Conservation (phyloP, 306 rosid genomes). For the Oxytropis ochrocephala region DNA sequence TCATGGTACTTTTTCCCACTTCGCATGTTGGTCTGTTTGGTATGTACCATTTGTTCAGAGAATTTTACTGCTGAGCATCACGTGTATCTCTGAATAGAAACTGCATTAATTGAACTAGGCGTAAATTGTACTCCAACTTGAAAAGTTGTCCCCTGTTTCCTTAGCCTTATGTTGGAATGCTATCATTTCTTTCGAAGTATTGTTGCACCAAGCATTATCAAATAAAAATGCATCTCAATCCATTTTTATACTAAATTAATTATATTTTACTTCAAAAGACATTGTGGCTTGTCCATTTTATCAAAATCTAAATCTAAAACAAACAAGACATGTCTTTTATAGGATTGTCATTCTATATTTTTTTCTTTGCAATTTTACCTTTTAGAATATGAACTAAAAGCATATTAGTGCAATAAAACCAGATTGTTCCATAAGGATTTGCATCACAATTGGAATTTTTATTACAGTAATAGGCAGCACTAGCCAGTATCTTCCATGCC, state of each 20-base stretch:
- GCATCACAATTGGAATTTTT: slow-evolving; percentile 1
- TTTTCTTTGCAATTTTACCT: too few relatives aligned
- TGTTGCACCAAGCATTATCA: background rate
- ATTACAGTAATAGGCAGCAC: background rate
- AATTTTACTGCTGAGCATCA: background rate
- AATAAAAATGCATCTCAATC: too few relatives aligned
- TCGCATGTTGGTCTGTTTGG: background rate
- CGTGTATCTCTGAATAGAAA: background rate
- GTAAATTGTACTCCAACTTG: background rate
- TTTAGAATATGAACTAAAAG: background rate
- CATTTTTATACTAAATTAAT: too few relatives aligned
- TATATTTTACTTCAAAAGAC: too few relatives aligned
- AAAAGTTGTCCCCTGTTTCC: background rate
- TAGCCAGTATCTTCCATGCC: background rate
- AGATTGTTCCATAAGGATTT: background rate
- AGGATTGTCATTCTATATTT: too few relatives aligned
- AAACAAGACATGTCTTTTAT: too few relatives aligned
- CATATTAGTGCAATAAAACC: background rate
- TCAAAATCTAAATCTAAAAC: too few relatives aligned
- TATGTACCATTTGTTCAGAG: background rate
- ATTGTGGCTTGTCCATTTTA: background rate
- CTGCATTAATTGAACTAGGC: background rate
- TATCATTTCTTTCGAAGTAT: background rate
- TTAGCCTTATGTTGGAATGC: background rate
- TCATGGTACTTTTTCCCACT: background rate